phyloP scores from a whole-genome alignment of 495 filamentous ascomycete species.

The Hyaloscypha hepaticicola region DNA sequence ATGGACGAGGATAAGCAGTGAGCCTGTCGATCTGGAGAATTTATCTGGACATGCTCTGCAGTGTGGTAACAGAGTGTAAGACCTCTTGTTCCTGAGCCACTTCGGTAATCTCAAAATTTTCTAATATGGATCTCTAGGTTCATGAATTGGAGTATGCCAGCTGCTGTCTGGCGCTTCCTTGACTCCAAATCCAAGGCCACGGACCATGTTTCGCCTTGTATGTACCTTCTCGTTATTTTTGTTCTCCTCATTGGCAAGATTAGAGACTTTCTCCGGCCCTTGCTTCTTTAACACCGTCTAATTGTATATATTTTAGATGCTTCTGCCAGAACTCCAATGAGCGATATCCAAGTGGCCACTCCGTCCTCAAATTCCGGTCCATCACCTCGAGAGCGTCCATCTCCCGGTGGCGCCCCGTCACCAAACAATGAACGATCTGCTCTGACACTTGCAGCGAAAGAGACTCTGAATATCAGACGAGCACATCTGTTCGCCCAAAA shows the following conservation, averaged over 20 bases:
- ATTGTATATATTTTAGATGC: conserved; percentile 11
- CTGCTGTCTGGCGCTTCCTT: conserved; percentile 22
- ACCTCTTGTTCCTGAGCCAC: not conserved
- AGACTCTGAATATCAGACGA: conserved; percentile 33
- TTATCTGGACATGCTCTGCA: conserved; percentile 24
- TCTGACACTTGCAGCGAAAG: conserved; percentile 26
- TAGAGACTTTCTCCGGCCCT: not conserved
- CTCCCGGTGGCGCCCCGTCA: conserved; percentile 32
- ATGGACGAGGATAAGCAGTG: conserved; percentile 11
- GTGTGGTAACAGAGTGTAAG: conserved; percentile 33
- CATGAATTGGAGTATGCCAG: conserved; percentile 38
- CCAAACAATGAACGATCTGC: conserved; percentile 21
- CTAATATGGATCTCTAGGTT: conserved; percentile 27
- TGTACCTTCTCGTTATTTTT: not conserved
- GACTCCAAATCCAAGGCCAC: conserved; percentile 16
- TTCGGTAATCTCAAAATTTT: conserved; percentile 13
- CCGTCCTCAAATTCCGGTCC: conserved; percentile 20
- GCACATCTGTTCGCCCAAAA: conserved; percentile 37
- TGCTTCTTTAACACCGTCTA: conserved; percentile 1
- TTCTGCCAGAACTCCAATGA: conserved; percentile 19
- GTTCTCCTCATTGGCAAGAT: not conserved
- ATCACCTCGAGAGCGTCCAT: conserved; percentile 25
- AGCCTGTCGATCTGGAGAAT: conserved; percentile 29
- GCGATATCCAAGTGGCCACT: conserved; percentile 28
- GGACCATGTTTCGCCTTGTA: conserved; percentile 28